Evolutionary conservation across 75 land plant species (phyloP).

Genomic region (Cupressus sempervirens): DNA sequence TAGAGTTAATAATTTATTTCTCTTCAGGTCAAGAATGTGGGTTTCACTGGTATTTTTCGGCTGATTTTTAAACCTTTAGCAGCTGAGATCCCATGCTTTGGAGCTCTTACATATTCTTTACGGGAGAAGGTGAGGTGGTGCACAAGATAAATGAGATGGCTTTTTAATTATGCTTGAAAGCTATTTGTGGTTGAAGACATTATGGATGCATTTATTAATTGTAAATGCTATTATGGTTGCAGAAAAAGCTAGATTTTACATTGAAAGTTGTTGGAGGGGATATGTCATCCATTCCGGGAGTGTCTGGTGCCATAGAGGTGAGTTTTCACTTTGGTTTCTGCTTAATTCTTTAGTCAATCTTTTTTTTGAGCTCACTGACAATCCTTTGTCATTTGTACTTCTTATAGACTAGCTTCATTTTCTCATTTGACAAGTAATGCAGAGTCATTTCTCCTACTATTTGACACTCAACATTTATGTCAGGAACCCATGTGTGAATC

Average conservation of each 20-base stretch:
- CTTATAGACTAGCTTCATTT: not conserved
- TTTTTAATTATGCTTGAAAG: not conserved
- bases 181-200: not conserved
- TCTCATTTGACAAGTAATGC: not conserved
- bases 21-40: conserved; percentile 77
- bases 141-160: not conserved
- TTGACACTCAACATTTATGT: not conserved
- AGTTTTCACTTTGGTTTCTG: not conserved
- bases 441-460: not conserved
- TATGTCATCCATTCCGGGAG: conserved; percentile 70
- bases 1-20: not conserved
- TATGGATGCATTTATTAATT: not conserved
- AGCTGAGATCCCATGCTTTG: conserved; percentile 88
- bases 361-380: not conserved
- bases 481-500: not conserved
- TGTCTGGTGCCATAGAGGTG: conserved; percentile 77
- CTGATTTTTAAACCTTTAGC: conserved; percentile 85
- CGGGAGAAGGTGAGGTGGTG: conserved; percentile 64
- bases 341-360: not conserved
- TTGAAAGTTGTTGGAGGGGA: conserved; percentile 88
- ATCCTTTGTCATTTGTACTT: not conserved
- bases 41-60: conserved; percentile 77
- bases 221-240: conserved; percentile 10
- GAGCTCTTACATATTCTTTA: conserved; percentile 83
- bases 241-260: conserved; percentile 86